These are phyloP conservation scores for Glycine soja DNA, from an alignment of 306 rosid genomes.

Conservation along the genomic window DNA sequence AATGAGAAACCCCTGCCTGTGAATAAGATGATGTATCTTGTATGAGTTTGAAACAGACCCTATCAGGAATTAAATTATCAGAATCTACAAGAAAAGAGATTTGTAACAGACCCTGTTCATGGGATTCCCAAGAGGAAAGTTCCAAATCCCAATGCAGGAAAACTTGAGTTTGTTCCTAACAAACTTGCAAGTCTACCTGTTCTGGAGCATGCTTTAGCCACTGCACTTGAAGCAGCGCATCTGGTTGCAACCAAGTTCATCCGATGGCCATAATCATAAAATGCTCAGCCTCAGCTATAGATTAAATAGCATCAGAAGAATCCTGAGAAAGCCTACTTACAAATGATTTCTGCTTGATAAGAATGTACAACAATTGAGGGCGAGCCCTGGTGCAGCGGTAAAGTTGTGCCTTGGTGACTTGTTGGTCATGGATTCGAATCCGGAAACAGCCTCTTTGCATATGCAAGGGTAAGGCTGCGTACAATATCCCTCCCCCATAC, in stretches of 20 bases:
- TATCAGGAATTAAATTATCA: slow-evolving; percentile 21
- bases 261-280: slow-evolving; percentile 19
- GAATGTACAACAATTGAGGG: slow-evolving; percentile 13
- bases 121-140: slow-evolving; percentile 9
- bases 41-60: slow-evolving; percentile 37
- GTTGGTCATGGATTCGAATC: no score
- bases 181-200: slow-evolving; percentile 8
- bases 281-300: slow-evolving; percentile 15
- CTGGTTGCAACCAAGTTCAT: slow-evolving; percentile 25
- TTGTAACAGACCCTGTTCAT: slow-evolving; percentile 33
- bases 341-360: slow-evolving; percentile 13
- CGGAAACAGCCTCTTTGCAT: no score
- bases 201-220: not conserved
- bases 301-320: slow-evolving; percentile 8
- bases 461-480: no score
- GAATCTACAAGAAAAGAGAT: slow-evolving; percentile 7
- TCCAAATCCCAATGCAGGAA: slow-evolving; percentile 23
- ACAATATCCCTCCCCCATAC: no score
- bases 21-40: not conserved
- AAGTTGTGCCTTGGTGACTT: no score
- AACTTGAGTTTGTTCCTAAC: slow-evolving; percentile 19
- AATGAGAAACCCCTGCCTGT: not conserved
- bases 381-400: no score
- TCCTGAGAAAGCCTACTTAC: slow-evolving; percentile 30
- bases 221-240: slow-evolving; percentile 25